Percentiles rank a stretch among this genome's conserved stretches.
phyloP scores from a whole-genome alignment of 805 yeast genomes.

The Teunomyces cretensis region DNA sequence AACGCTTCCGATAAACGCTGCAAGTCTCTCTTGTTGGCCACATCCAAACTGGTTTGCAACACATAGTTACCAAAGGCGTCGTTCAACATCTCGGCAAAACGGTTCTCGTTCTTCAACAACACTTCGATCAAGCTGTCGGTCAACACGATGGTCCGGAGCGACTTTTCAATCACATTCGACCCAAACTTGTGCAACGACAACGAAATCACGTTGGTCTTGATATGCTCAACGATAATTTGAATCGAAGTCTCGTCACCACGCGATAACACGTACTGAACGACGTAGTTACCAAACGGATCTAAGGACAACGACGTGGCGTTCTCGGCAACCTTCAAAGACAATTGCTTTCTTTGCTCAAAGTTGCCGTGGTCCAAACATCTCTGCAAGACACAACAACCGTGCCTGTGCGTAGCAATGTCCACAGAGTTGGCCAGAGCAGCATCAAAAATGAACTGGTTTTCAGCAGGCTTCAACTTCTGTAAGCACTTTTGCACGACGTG shows the following conservation, averaged over 20 bases:
- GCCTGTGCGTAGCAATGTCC: slow-evolving; percentile 90
- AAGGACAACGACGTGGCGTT: slow-evolving; percentile 69
- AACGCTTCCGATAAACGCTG: slow-evolving; percentile 55
- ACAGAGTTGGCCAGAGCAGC: slow-evolving; percentile 73
- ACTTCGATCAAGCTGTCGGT: slow-evolving; percentile 45
- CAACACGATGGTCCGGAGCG: slow-evolving; percentile 47
- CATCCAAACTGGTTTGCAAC: slow-evolving; percentile 58
- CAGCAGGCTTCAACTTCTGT: slow-evolving; percentile 63
- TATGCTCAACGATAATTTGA: slow-evolving; percentile 33
- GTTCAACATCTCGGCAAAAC: slow-evolving; percentile 46
- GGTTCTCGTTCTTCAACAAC: slow-evolving; percentile 34
- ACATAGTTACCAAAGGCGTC: slow-evolving; percentile 63
- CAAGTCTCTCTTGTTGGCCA: slow-evolving; percentile 52
- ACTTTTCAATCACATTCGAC: slow-evolving; percentile 43
- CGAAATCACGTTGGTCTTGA: slow-evolving; percentile 36
- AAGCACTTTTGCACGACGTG: slow-evolving; percentile 94
- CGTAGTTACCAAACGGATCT: slow-evolving; percentile 97
- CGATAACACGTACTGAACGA: slow-evolving; percentile 83
- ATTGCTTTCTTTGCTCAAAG: slow-evolving; percentile 60
- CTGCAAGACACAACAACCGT: slow-evolving; percentile 85
- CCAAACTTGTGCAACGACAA: slow-evolving; percentile 63
- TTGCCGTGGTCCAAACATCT: slow-evolving; percentile 92
- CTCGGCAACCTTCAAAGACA: slow-evolving; percentile 66
- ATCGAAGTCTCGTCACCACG: slow-evolving; percentile 42
- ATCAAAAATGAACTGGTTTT: slow-evolving; percentile 85